A percentile compares a stretch with the other conserved stretches of the same genome.
These are phyloP conservation scores for Alloascoidea africana DNA, from an alignment of 805 yeast genomes.

Conservation along the genomic window DNA sequence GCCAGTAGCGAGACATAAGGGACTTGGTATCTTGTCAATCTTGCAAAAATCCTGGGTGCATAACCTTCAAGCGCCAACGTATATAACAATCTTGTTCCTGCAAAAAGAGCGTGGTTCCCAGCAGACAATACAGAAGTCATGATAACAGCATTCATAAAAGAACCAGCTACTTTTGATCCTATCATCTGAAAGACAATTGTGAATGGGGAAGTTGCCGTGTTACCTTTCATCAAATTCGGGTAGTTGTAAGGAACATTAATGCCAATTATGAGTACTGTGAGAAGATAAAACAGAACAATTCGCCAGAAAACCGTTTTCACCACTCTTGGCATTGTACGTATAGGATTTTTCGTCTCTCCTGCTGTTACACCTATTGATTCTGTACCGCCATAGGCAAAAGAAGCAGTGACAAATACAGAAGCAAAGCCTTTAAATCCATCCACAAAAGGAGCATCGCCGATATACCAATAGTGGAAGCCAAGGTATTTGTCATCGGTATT, in stretches of 20 bases:
- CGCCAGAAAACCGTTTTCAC: constrained; percentile 40
- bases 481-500: constrained; percentile 35
- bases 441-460: constrained; percentile 26
- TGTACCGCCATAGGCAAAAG: constrained; percentile 42
- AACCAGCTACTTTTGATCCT: constrained; percentile 28
- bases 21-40: constrained; percentile 32
- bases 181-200: constrained; percentile 26
- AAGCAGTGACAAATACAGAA: constrained; percentile 38
- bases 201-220: constrained; percentile 31
- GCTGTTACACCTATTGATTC: constrained; percentile 46
- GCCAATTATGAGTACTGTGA: constrained; percentile 40
- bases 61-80: constrained; percentile 42
- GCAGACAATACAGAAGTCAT: constrained; percentile 49
- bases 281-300: constrained; percentile 35
- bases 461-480: constrained; percentile 41
- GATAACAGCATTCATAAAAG: constrained; percentile 43
- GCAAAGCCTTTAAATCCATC: constrained; percentile 26
- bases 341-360: constrained; percentile 45
- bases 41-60: constrained; percentile 36
- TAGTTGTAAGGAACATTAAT: constrained; percentile 43
- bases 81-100: constrained; percentile 49
- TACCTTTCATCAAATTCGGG: constrained; percentile 24
- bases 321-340: constrained; percentile 40
- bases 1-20: constrained; percentile 30
- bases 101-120: constrained; percentile 48